A percentile compares a stretch with the other conserved stretches of the same genome.
Conservation (phyloP, 2,329 filamentous ascomycete species). For the Paradendryphiella salina region DNA sequence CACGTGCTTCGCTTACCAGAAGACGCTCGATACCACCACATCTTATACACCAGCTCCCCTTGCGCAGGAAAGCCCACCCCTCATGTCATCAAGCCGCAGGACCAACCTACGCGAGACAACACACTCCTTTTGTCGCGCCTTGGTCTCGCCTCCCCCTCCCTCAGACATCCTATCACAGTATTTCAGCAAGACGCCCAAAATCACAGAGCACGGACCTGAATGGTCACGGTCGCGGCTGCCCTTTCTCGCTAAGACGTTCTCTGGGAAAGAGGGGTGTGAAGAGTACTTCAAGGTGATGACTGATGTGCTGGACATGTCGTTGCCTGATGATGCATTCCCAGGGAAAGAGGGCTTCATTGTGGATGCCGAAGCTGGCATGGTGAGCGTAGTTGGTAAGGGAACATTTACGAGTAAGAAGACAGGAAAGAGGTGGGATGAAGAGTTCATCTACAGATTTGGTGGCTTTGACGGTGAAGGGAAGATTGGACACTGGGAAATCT, state of each 20-base stretch:
- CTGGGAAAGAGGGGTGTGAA: constrained; percentile 39
- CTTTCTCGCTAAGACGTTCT: constrained; percentile 48
- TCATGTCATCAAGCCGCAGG: constrained; percentile 21
- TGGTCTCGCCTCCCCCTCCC: constrained; percentile 32
- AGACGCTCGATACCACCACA: background rate
- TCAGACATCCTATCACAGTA: constrained; percentile 31
- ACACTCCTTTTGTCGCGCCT: constrained; percentile 37
- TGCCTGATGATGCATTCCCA: constrained; percentile 41
- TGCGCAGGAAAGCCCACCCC: background rate
- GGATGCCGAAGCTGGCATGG: constrained; percentile 43
- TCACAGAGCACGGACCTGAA: constrained; percentile 50
- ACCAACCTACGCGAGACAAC: constrained; percentile 28
- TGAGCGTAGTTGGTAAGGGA: constrained; percentile 44
- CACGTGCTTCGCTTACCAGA: constrained; percentile 7
- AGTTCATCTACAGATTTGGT: constrained; percentile 49
- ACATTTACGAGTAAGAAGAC: constrained; percentile 46
- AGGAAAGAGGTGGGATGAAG: constrained; percentile 48
- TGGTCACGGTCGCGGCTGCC: constrained; percentile 46
- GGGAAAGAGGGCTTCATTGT: constrained; percentile 40
- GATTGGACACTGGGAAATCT: constrained; percentile 52
- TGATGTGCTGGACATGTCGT: constrained; percentile 41
- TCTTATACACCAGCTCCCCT: constrained; percentile 2
- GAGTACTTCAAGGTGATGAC: constrained; percentile 47
- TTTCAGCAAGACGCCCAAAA: constrained; percentile 38
- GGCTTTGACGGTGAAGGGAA: constrained; percentile 46